Base-by-base conservation (phyloP, 2,329 filamentous ascomycete genomes). In the Beauveria sp. region DNA sequence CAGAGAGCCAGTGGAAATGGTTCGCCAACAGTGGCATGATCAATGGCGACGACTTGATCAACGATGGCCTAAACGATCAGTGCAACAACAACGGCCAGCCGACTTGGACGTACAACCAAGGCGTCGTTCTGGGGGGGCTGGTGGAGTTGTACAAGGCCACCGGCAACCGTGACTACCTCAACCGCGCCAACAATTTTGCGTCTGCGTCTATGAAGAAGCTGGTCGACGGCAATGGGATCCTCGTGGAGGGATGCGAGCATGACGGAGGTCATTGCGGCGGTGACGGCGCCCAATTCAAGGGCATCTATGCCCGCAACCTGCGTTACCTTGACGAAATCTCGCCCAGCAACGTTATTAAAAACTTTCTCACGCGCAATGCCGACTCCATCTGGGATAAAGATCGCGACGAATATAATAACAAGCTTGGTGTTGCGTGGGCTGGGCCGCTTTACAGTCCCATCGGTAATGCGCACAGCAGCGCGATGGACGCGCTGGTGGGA, bases 261-360 rank as follows among this genome's bases (percentile, higher is more conserved):
- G 61, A 64, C 22, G 52, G 63, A 14, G 71, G 70, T 43, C 65
- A 74, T 66, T 82, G 78, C 59, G 76, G 74, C 16, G 70, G 67
- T 22, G 81, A 86, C 63, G 80, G 77, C 2, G 78, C 82, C 26
- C 84, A 89, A 67, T 91, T 91, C 79, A 91, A 91, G 72, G 88
- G 88, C 5, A 77, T 90, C 41, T 89, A 90, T 64, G 78, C 83
- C 18, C 80, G 86, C 28, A 89, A 89, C 67, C 73, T 91, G 24
- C 77, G 79, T 43, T 80, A 82, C 61, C 72, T 91, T 37, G 76
- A 87, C 30, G 67, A 73, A 1, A 80, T 72, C 2, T 79, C 78
- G 1, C 81, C 82, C 0, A 73, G 80, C 46, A 69, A 75, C 6
- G 70, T 70, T 12, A 87, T 85, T 67, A 75, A 72, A 18, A 69